Percentiles rank a stretch among this genome's conserved stretches.
Conservation (phyloP, 2,329 filamentous ascomycete species). For the Colletotrichum tofieldiae region DNA sequence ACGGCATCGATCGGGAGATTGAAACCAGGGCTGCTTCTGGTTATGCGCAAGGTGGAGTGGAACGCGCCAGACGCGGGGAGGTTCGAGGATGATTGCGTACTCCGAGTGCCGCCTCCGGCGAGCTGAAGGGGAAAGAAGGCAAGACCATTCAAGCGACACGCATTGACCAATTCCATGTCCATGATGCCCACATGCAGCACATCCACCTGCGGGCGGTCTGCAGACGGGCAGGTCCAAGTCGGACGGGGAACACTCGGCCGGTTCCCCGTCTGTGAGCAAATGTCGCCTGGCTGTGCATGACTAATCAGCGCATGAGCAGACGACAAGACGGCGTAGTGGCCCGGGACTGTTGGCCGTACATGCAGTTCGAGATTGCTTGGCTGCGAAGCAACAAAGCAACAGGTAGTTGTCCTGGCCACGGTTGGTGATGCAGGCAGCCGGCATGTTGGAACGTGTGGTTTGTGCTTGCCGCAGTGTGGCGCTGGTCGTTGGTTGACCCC, state of each 20-base stretch:
- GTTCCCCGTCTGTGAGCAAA: slow-evolving; percentile 24
- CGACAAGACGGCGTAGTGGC: neutral
- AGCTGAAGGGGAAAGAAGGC: slow-evolving; percentile 8
- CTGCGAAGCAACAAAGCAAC: neutral
- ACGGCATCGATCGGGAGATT: slow-evolving; percentile 2
- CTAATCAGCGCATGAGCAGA: slow-evolving; percentile 11
- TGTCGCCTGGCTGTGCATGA: slow-evolving; percentile 6
- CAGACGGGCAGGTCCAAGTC: neutral
- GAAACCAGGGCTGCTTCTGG: slow-evolving; percentile 16
- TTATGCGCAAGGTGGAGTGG: neutral
- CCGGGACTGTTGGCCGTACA: slow-evolving; percentile 1
- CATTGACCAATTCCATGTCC: neutral
- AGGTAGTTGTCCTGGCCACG: neutral
- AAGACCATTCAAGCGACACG: neutral
- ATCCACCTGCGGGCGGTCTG: neutral
- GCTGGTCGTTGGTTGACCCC: neutral
- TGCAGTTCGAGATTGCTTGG: neutral
- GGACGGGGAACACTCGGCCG: slow-evolving; percentile 22
- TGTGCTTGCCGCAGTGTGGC: slow-evolving; percentile 6
- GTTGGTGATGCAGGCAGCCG: slow-evolving; percentile 13
- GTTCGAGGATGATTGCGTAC: slow-evolving; percentile 21
- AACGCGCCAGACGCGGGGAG: neutral
- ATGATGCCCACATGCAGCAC: neutral
- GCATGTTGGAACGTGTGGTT: slow-evolving; percentile 12
- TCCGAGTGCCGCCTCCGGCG: slow-evolving; percentile 25